phyloP scores from a whole-genome alignment of 768 basidiomycete genomes.

The Termitomyces sp. region DNA sequence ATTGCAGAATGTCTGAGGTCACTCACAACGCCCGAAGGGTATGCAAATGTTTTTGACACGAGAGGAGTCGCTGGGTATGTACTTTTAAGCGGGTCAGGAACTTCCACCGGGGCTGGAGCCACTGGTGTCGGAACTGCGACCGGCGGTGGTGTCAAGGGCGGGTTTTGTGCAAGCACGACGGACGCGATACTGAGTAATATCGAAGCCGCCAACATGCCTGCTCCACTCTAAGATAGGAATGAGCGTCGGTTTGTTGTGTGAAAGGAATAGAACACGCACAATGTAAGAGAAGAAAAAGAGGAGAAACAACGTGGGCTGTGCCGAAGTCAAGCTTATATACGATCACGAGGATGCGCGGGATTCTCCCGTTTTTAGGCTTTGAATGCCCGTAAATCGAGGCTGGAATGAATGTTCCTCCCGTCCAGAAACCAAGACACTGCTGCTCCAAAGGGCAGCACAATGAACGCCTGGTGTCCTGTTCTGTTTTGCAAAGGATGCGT shows the following conservation, averaged over 20 bases:
- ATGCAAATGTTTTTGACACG: conserved; percentile 34
- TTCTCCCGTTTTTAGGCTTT: conserved; percentile 10
- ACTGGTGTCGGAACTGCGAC: neutral
- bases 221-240: neutral
- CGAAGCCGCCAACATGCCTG: conserved; percentile 2
- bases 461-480: neutral
- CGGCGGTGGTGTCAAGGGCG: conserved; percentile 4
- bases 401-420: neutral
- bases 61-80: conserved; percentile 35
- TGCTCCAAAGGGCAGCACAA: conserved; percentile 1
- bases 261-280: neutral
- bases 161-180: neutral
- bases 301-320: conserved; percentile 1
- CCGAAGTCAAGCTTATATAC: conserved; percentile 2
- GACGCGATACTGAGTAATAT: neutral
- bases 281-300: neutral
- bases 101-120: neutral
- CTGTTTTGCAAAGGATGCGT: neutral
- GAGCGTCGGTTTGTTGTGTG: neutral
- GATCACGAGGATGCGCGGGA: conserved; percentile 7
- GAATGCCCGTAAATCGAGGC: neutral
- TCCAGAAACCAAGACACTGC: neutral
- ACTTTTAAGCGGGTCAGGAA: conserved; percentile 11
- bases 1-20: neutral
- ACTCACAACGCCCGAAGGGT: conserved; percentile 36